These are phyloP conservation scores for Polyporus arcularius DNA, from an alignment of 768 basidiomycete genomes.

Conservation along the genomic window DNA sequence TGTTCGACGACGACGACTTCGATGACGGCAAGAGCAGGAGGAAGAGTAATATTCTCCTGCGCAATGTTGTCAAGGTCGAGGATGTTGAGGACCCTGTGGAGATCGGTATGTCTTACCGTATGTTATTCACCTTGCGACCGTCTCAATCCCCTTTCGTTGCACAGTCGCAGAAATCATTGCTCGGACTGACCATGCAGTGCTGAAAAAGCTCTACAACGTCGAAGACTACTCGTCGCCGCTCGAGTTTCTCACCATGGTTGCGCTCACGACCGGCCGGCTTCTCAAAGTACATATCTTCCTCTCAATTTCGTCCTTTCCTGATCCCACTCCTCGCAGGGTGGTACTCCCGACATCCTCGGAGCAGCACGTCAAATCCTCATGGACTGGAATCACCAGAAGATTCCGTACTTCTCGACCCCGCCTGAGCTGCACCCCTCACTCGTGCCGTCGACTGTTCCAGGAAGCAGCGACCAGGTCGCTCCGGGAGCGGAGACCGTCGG, in stretches of 20 bases:
- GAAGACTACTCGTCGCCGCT: slow-evolving; percentile 71
- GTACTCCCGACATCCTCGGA: slow-evolving; percentile 83
- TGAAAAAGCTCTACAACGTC: slow-evolving; percentile 85
- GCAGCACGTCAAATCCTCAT: slow-evolving; percentile 80
- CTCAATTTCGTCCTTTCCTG: background rate
- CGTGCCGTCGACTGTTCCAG: slow-evolving; percentile 50
- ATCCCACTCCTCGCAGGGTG: slow-evolving; percentile 56
- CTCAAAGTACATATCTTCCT: slow-evolving; percentile 58
- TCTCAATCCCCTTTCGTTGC: background rate
- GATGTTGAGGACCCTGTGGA: slow-evolving; percentile 88
- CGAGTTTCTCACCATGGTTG: slow-evolving; percentile 90
- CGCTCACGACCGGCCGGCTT: slow-evolving; percentile 78
- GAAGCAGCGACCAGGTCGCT: slow-evolving; percentile 46
- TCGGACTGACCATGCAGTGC: slow-evolving; percentile 66
- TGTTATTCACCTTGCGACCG: background rate
- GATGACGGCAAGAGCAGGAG: slow-evolving; percentile 46
- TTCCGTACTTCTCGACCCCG: slow-evolving; percentile 83
- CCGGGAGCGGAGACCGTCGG: slow-evolving; percentile 81
- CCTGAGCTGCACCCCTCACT: slow-evolving; percentile 78
- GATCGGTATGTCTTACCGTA: slow-evolving; percentile 58
- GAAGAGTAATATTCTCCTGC: slow-evolving; percentile 64
- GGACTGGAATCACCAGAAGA: slow-evolving; percentile 97
- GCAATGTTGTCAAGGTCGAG: slow-evolving; percentile 91
- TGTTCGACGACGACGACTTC: slow-evolving; percentile 81
- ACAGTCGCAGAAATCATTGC: slow-evolving; percentile 85